These are phyloP conservation scores for Novymonas esmeraldas DNA, from an alignment of 208 protist species.

Conservation along the genomic window DNA sequence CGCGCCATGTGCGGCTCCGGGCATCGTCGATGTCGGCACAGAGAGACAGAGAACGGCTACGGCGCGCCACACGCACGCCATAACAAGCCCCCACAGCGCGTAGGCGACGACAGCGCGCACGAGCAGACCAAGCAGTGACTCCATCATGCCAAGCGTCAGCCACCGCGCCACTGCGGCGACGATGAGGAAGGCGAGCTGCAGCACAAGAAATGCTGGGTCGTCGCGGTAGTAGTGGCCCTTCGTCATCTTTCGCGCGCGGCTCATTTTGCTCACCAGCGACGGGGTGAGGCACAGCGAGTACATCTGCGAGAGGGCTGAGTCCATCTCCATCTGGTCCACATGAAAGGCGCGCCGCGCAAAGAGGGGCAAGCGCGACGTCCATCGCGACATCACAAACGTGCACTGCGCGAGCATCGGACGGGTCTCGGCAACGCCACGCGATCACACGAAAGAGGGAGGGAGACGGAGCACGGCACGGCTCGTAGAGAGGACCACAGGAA, in stretches of 20 bases:
- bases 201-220: conserved; percentile 96
- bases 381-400: conserved; percentile 49
- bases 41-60: conserved; percentile 33
- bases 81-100: conserved; percentile 70
- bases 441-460: background rate
- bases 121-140: conserved; percentile 60
- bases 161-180: conserved; percentile 65
- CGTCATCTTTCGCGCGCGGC: conserved; percentile 92
- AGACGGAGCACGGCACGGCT: background rate
- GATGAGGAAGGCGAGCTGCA: conserved; percentile 88
- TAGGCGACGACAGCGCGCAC: conserved; percentile 41
- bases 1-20: background rate
- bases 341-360: conserved; percentile 85
- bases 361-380: conserved; percentile 68
- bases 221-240: conserved; percentile 98
- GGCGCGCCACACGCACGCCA: conserved; percentile 53
- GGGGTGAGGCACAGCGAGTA: conserved; percentile 82
- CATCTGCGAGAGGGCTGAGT: conserved; percentile 92
- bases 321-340: conserved; percentile 92
- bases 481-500: no score
- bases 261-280: conserved; percentile 88
- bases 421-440: background rate
- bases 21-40: conserved; percentile 9
- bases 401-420: conserved; percentile 21
- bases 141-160: conserved; percentile 24